Evolutionary conservation across 768 basidiomycete species (phyloP), one percentile per base, ranked within the genome.

Genomic region (Pleurotus platypus): DNA sequence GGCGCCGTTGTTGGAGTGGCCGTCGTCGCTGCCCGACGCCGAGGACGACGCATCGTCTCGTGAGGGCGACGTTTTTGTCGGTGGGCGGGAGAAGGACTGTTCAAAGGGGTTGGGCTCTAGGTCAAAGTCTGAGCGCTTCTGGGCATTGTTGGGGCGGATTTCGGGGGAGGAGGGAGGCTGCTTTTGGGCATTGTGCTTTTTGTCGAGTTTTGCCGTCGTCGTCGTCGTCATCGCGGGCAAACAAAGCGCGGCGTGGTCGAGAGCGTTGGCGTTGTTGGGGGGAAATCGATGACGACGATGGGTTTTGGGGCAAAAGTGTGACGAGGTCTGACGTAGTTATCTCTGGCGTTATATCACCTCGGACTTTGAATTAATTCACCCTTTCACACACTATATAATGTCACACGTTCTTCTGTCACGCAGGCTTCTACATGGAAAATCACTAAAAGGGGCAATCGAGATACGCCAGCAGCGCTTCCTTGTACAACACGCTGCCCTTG

Each of bases 21-120:
- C 65, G 55, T 70, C 71, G 5, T 73, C 63, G 20, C 69, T 66
- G 39, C 72, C 67, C 40, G 70, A 63, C 46, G 58, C 66, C 61
- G 46, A 67, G 60, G 30, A 65, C 59, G 30, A 73, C 67, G 43
- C 69, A 71, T 16, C 69, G 50, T 76, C 42, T 46, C 50, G 51
- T 46, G 49, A 43, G 37, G 75, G 63, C 79, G 76, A 83, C 74
- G 59, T 84, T 83, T 18, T 81, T 79, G 26, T 80, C 78, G 27
- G 78, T 63, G 57, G 62, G 47, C 75, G 74, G 37, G 88, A 86
- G 69, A 98, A 98, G 55, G 92, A 94, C 72, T 94, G 91, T 67
- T 99, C 96, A 67, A 97, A 97, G 0, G 94, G 94, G 68, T 96
- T 96, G 0, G 89, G 90, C 66, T 96, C 94, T 37, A 90, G 80